These are phyloP conservation scores for Linnemannia hyalina DNA, from an alignment of 192 early-diverging fungal genomes.

Conservation along the genomic window DNA sequence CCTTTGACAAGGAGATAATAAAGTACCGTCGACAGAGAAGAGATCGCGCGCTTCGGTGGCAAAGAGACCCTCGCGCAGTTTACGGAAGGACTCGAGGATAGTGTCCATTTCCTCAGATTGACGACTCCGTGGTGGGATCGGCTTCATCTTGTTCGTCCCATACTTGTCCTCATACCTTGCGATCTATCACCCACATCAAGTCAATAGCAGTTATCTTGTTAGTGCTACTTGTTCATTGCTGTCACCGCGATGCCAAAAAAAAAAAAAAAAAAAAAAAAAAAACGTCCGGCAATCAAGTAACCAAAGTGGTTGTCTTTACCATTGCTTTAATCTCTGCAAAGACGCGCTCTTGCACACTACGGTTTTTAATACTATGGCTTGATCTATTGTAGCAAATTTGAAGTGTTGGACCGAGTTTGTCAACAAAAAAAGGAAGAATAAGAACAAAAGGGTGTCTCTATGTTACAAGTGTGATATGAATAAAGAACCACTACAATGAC, in stretches of 20 bases:
- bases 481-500: not conserved
- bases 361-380: conserved; percentile 48
- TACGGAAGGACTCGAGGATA: conserved; percentile 45
- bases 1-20: not conserved
- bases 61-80: conserved; percentile 49
- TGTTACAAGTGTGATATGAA: not conserved
- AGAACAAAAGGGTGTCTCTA: not conserved
- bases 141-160: conserved; percentile 24
- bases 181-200: conserved; percentile 13
- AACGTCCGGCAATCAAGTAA: too few species aligned
- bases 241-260: not conserved
- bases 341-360: conserved; percentile 47
- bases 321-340: conserved; percentile 53
- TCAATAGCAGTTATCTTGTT: not conserved
- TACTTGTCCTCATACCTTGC: conserved; percentile 26
- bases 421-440: not conserved
- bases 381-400: conserved; percentile 30
- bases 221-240: too few species aligned
- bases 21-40: conserved; percentile 41
- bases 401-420: not conserved
- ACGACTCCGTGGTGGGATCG: conserved; percentile 23
- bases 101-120: conserved; percentile 40
- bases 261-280: too few species aligned
- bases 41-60: conserved; percentile 28
- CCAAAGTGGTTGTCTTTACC: conserved; percentile 9